Percentiles rank a stretch among this genome's conserved stretches.
Evolutionary conservation across 208 protist genomes (phyloP).

Genomic region (Crithidia acanthocephali): DNA sequence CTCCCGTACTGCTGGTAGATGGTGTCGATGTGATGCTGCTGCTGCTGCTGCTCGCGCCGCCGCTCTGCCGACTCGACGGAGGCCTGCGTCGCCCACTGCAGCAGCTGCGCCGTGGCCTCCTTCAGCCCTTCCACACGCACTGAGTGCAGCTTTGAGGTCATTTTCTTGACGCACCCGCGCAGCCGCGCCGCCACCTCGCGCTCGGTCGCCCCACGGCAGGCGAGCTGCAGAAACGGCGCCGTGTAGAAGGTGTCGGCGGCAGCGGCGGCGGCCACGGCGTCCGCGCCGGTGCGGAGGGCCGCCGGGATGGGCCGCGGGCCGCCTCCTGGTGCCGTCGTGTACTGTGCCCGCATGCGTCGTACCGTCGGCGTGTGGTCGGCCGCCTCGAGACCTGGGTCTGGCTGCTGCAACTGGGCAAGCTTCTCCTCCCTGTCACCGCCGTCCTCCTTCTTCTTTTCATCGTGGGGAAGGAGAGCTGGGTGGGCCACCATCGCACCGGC

Average conservation of each 20-base stretch:
- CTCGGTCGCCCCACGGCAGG: slow-evolving; percentile 54
- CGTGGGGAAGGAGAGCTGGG: slow-evolving; percentile 2
- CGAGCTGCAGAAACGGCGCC: slow-evolving; percentile 56
- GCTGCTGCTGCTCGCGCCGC: slow-evolving; percentile 12
- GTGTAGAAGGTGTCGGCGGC: slow-evolving; percentile 39
- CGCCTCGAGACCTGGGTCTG: slow-evolving; percentile 12
- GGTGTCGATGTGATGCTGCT: background rate
- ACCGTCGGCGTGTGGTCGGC: slow-evolving; percentile 18
- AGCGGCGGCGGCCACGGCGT: slow-evolving; percentile 8
- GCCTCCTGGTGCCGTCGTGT: slow-evolving; percentile 6
- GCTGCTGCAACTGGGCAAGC: slow-evolving; percentile 13
- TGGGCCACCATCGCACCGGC: background rate
- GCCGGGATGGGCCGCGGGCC: slow-evolving; percentile 13
- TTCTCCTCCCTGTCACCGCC: slow-evolving; percentile 16
- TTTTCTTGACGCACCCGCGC: slow-evolving; percentile 55
- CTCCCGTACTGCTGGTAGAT: background rate
- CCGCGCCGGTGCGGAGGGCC: slow-evolving; percentile 25
- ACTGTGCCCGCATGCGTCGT: slow-evolving; percentile 24
- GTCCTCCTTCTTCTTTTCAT: slow-evolving; percentile 30
- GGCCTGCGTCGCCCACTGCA: slow-evolving; percentile 53
- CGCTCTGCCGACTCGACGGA: slow-evolving; percentile 55
- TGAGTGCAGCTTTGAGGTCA: slow-evolving; percentile 58
- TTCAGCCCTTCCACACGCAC: slow-evolving; percentile 68
- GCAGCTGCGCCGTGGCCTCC: slow-evolving; percentile 53
- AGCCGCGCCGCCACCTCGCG: slow-evolving; percentile 59